Evolutionary conservation across 2,329 filamentous ascomycete genomes (phyloP), one percentile per base, ranked within the genome.

Genomic region (Talaromyces funiculosus): DNA sequence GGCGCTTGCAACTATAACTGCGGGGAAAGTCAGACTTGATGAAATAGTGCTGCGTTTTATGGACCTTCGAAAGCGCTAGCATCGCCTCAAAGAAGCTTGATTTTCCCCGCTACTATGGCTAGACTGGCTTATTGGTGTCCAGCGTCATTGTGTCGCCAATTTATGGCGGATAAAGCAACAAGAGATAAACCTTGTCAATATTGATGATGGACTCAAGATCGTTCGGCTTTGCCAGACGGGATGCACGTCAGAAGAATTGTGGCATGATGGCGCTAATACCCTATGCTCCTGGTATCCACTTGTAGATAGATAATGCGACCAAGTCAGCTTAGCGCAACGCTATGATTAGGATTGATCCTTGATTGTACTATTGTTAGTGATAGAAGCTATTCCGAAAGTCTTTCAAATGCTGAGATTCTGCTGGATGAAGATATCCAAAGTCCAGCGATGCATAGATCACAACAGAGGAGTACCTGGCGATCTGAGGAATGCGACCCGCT

Each of bases 401-500:
- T 29, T 10, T 7, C 22, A 47, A n/a, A 16, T 6, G 22, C 14
- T 8, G 26, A 35, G 5, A 14, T 22, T 22, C 2, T 35, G n/a
- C 14, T 33, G 22, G 22, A 55, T n/a, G 7, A 31, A 43, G n/a
- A n/a, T 22, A 29, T 4, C 14, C 14, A 8, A n/a, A 26, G 8
- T 42, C 16, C 18, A 37, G n/a, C 37, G 53, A 40, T 33, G 24
- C n/a, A 54, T 24, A 24, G 38, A 42, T 12, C 9, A 12, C 14
- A 12, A 47, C 43, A 26, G 26, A 31, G 47, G 26, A 7, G 54
- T 57, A 18, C 54, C 54, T 57, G 54, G 40, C 54, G 40, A 57
- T 57, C 40, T 29, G 4, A 20, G 37, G 53, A 56, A 56, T 56
- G 53, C 26, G 14, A 43, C 6, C 20, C 53, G 26, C 22, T 33